Conservation (phyloP, 805 yeast species). For the Saccharomycopsis guyanensis region DNA sequence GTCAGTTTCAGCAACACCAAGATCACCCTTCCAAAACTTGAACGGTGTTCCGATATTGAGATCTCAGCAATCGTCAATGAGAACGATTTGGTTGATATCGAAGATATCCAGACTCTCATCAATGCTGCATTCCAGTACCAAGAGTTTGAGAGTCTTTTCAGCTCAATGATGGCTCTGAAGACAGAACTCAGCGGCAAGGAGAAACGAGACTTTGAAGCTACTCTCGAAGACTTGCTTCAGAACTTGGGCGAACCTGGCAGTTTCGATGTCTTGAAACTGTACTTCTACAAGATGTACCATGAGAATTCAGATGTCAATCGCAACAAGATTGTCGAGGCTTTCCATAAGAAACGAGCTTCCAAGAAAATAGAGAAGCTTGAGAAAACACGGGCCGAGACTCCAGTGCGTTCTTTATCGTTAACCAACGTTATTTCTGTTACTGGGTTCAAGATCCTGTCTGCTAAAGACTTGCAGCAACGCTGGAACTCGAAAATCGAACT, state of each 20-base stretch:
- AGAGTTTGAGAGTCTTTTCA: not conserved
- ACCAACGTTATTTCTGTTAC: not conserved
- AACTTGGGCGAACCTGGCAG: not conserved
- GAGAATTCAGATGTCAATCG: not conserved
- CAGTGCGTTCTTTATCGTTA: not conserved
- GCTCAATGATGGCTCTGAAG: not conserved
- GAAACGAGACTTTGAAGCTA: not conserved
- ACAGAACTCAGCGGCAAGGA: not conserved
- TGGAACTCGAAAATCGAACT: not conserved
- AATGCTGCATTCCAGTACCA: constrained; percentile 1
- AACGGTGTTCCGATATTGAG: not conserved
- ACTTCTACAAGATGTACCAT: not conserved
- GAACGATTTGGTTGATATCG: not conserved
- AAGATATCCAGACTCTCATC: not conserved
- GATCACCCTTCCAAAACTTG: not conserved
- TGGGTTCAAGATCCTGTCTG: not conserved
- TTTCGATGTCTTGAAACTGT: not conserved
- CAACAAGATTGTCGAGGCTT: not conserved
- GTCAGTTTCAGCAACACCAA: not conserved
- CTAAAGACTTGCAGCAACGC: not conserved
- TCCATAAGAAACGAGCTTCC: not conserved
- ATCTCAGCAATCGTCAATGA: not conserved
- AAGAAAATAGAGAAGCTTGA: not conserved
- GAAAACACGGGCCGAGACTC: not conserved
- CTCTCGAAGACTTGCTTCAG: not conserved